These are phyloP conservation scores for Nepenthes mirabilis DNA, from an alignment of 148 eudicot genomes.

Conservation along the genomic window DNA sequence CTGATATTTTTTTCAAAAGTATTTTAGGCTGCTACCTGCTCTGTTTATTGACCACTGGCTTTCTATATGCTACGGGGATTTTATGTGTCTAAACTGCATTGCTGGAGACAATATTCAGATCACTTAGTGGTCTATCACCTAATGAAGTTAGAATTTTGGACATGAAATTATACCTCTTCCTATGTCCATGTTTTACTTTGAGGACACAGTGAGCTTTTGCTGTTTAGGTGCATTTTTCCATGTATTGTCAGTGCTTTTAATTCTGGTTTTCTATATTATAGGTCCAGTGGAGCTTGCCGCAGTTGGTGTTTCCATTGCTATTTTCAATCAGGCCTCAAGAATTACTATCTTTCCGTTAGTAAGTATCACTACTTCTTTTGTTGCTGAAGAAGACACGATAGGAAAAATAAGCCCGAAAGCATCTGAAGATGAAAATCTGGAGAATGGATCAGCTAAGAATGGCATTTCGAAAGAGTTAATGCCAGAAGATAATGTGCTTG, in stretches of 20 bases:
- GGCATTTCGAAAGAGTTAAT: not conserved
- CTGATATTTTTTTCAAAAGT: not conserved
- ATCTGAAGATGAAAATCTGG: conserved; percentile 2
- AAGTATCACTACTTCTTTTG: conserved; percentile 35
- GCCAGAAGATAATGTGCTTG: not conserved
- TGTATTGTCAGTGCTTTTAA: not conserved
- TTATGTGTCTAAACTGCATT: not conserved
- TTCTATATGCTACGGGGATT: not conserved
- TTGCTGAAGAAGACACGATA: conserved; percentile 30
- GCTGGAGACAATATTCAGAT: not conserved
- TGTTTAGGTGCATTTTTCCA: not conserved
- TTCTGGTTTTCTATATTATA: not conserved
- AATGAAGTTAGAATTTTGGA: not conserved
- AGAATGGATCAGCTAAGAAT: conserved; percentile 3
- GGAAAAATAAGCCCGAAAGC: conserved; percentile 1
- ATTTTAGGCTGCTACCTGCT: not conserved
- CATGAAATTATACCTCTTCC: not conserved
- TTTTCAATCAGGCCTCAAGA: conserved; percentile 34
- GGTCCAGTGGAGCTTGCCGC: conserved; percentile 40
- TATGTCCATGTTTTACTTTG: not conserved
- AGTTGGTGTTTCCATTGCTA: conserved; percentile 32
- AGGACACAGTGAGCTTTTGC: no score
- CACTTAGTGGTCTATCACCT: not conserved
- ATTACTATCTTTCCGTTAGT: conserved; percentile 33
- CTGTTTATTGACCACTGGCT: no score